Evolutionary conservation across 2,329 filamentous ascomycete genomes (phyloP).

Genomic region (Chaetomium sp.): DNA sequence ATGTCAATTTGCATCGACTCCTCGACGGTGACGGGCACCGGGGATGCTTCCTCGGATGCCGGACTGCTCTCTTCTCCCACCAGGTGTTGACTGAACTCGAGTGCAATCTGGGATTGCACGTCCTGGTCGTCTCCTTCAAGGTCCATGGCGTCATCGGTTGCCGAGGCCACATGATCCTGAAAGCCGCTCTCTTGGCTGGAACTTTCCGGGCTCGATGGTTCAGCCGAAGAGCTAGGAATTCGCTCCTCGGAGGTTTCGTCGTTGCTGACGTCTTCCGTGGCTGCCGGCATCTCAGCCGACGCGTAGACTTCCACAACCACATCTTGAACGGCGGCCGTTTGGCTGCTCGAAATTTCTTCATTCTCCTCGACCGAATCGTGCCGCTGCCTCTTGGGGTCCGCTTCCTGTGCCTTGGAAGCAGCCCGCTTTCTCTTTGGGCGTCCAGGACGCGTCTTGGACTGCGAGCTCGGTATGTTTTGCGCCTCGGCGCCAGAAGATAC

Average conservation of each 20-base stretch:
- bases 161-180: neutral
- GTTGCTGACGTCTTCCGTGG: neutral
- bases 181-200: conserved; percentile 6
- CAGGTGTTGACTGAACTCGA: conserved; percentile 29
- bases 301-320: conserved; percentile 16
- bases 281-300: neutral
- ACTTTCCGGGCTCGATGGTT: conserved; percentile 11
- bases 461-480: conserved; percentile 30
- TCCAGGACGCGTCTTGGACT: conserved; percentile 24
- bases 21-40: neutral
- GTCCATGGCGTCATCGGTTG: conserved; percentile 26
- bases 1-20: conserved; percentile 25
- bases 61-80: conserved; percentile 21
- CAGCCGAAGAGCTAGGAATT: conserved; percentile 23
- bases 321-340: conserved; percentile 15
- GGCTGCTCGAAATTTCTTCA: conserved; percentile 32
- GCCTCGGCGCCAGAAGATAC: conserved; percentile 24
- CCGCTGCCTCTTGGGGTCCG: conserved; percentile 37
- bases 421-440: conserved; percentile 40
- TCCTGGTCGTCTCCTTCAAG: conserved; percentile 34
- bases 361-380: conserved; percentile 22
- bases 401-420: conserved; percentile 33
- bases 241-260: conserved; percentile 17
- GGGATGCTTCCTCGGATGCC: neutral
- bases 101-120: conserved; percentile 39